phyloP scores from a whole-genome alignment of 1,284 basidiomycete species.

The Boletus sp. region DNA sequence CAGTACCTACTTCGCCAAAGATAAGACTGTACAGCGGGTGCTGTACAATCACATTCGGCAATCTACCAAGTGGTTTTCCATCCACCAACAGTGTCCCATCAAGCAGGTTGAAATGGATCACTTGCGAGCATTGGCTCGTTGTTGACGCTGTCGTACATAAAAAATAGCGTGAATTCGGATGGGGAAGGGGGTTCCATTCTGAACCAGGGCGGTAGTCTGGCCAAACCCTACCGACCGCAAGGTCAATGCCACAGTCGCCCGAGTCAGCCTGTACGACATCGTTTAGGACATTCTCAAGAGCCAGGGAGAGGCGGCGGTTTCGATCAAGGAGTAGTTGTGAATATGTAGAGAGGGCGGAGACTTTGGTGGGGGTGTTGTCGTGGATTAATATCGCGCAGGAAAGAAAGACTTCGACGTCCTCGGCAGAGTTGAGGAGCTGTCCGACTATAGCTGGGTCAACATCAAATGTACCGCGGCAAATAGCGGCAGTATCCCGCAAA shows the following conservation, averaged over 20 bases:
- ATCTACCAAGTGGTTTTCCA: constrained; percentile 37
- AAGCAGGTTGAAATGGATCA: constrained; percentile 39
- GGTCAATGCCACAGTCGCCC: constrained; percentile 29
- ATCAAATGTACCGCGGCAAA: constrained; percentile 41
- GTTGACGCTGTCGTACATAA: constrained; percentile 19
- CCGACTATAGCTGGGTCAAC: constrained; percentile 25
- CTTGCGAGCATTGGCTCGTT: constrained; percentile 12
- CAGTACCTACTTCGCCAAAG: constrained; percentile 27
- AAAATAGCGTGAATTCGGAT: constrained; percentile 38
- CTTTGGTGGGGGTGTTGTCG: constrained; percentile 25
- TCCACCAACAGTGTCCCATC: constrained; percentile 41
- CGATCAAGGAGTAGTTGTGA: constrained; percentile 24
- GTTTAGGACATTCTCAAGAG: constrained; percentile 22
- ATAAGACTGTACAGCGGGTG: constrained; percentile 36
- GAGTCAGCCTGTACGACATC: constrained; percentile 3
- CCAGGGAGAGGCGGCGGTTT: constrained; percentile 31
- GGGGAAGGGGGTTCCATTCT: constrained; percentile 30
- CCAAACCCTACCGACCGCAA: constrained; percentile 38
- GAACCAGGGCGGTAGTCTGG: constrained; percentile 29
- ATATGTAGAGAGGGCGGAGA: background rate
- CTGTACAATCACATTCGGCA: constrained; percentile 34
- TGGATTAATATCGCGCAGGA: constrained; percentile 36
- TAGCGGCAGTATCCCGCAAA: constrained; percentile 35
- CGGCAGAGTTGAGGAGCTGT: constrained; percentile 18
- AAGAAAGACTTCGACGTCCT: constrained; percentile 33